Evolutionary conservation across 2,329 filamentous ascomycete species (phyloP), one percentile per base, ranked within the genome.

Genomic region (Teratosphaeria gauchensis): DNA sequence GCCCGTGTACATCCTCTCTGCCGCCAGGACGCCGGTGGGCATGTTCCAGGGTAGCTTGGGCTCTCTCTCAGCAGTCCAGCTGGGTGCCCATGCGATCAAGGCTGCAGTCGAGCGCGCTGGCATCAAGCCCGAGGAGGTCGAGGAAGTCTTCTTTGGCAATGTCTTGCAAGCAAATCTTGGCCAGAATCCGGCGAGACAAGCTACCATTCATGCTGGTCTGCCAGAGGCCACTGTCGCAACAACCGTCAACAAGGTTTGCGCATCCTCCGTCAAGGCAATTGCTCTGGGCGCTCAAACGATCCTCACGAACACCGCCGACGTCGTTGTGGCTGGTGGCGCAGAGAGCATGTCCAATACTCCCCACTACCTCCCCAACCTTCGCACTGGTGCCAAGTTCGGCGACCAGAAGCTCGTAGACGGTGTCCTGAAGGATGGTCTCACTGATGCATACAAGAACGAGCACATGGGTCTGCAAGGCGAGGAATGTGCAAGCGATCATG

Each of bases 281-380:
- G 90, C 96, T 65, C 83, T 99, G 61, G 94, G 89, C 67, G 90
- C 92, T 56, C 94, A 97, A 78, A 96, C 92, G 69, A 99, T 99
- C 79, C 91, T 97, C 75, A 95, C 92, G 57, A 92, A 94, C 67
- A 96, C 90, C 73, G 92, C 92, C 64, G 87, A 90, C 68, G 87
- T 96, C 65, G 86, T 99, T 64, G 90, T 99, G 61, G 94, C 92
- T 65, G 94, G 92, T 72, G 94, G 94, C 68, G 86, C 92, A 66
- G 94, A 99, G 81, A 96, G 91, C 80, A 99, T 99, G 94, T 96
- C 92, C 72, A 97, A 97, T 80, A 82, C 88, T 57, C 94, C 94
- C 56, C 92, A 99, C 80, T 99, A 99, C 80, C 87, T 96, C 56
- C 89, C 91, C 64, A 89, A 80, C 75, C 81, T 96, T 68, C 89